phyloP scores from a whole-genome alignment of 176 grass and related monocot species.

The Oropetium thomaeum region DNA sequence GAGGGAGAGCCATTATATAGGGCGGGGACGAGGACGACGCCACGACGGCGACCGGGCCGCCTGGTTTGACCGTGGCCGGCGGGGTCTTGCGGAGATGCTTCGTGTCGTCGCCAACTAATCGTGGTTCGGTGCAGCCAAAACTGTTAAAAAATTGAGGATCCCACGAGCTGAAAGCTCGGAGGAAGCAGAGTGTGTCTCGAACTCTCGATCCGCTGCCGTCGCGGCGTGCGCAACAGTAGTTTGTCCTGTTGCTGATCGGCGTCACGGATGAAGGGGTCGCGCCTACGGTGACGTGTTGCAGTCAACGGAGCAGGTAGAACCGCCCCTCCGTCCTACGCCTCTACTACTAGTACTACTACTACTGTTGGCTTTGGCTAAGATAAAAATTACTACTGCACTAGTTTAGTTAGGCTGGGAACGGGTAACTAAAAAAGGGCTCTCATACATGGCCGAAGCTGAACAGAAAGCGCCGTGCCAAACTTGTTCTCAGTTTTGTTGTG shows the following conservation, averaged over 20 bases:
- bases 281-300: neutral
- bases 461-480: neutral
- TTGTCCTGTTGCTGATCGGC: neutral
- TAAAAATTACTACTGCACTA: too few relatives aligned
- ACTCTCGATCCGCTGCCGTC: slow-evolving; percentile 23
- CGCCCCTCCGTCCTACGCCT: too few relatives aligned
- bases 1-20: slow-evolving; percentile 18
- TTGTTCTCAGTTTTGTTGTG: neutral
- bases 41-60: neutral
- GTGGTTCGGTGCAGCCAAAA: neutral
- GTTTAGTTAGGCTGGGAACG: too few relatives aligned
- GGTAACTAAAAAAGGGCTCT: too few relatives aligned
- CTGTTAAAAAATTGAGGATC: neutral
- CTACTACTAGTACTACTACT: too few relatives aligned
- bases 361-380: too few relatives aligned
- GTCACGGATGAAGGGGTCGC: neutral
- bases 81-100: neutral
- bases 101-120: neutral
- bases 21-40: neutral
- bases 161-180: neutral
- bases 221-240: neutral
- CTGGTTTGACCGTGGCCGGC: slow-evolving; percentile 12
- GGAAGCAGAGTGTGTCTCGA: neutral
- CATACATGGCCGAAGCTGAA: too few relatives aligned
- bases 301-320: neutral